phyloP scores from a whole-genome alignment of 2,329 filamentous ascomycete species.

The Malbranchea zuffiana region DNA sequence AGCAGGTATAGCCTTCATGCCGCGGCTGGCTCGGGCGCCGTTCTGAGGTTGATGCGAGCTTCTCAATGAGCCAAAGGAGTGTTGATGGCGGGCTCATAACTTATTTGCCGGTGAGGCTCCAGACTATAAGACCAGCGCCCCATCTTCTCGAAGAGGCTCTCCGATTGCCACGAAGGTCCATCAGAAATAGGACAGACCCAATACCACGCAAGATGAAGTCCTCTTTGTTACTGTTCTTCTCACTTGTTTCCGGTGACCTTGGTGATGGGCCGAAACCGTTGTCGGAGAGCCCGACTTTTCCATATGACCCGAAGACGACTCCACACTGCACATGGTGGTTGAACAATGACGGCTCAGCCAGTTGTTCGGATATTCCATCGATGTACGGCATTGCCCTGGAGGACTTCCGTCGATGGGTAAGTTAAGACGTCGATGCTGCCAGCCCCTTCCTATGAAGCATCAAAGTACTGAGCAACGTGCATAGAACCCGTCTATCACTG shows the following conservation, averaged over 20 bases:
- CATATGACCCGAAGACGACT: constrained; percentile 1
- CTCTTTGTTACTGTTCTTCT: neutral
- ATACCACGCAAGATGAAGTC: neutral
- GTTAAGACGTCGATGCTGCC: neutral
- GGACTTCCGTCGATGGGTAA: constrained; percentile 4
- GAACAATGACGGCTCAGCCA: constrained; percentile 3
- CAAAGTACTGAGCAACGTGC: neutral
- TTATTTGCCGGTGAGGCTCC: no score
- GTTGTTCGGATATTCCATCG: neutral
- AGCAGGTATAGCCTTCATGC: no score
- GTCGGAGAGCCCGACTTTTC: neutral
- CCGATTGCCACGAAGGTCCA: no score
- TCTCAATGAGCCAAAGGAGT: no score
- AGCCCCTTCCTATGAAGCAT: neutral
- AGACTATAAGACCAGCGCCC: no score
- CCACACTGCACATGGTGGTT: constrained; percentile 5
- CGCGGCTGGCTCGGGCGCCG: no score
- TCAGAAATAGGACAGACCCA: no score
- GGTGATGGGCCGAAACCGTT: neutral
- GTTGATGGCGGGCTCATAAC: no score
- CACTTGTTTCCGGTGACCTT: neutral
- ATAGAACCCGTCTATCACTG: constrained; percentile 4
- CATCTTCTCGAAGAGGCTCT: no score
- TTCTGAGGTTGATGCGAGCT: no score
- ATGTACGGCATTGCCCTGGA: neutral